A percentile compares a stretch with the other conserved stretches of the same genome.
phyloP scores from a whole-genome alignment of 129 eudicot species.

The Tagetes erecta region DNA sequence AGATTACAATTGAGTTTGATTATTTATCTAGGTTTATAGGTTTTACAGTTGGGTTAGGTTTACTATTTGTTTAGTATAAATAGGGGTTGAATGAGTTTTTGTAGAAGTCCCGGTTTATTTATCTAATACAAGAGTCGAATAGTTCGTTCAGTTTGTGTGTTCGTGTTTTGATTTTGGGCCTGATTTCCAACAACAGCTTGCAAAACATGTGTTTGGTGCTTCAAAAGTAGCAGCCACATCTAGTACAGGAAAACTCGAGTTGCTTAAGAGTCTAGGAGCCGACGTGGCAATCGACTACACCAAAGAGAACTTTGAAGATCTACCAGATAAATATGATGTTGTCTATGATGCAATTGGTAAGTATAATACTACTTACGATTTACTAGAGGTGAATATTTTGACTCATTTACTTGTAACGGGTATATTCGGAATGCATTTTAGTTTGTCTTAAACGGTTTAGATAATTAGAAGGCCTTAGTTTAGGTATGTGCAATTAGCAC shows the following conservation, averaged over 20 bases:
- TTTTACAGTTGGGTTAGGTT: too few relatives aligned
- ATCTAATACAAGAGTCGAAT: too few relatives aligned
- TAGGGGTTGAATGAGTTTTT: too few relatives aligned
- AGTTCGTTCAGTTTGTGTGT: not conserved
- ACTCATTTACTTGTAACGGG: not conserved
- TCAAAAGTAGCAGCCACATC: slow-evolving; percentile 88
- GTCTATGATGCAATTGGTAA: slow-evolving; percentile 91
- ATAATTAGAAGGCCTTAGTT: not conserved
- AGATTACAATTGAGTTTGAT: too few relatives aligned
- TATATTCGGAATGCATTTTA: not conserved
- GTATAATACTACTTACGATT: slow-evolving; percentile 14
- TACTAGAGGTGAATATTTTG: not conserved
- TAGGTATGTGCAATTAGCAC: too few relatives aligned
- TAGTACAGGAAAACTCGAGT: slow-evolving; percentile 72
- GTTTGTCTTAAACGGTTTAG: not conserved
- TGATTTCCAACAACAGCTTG: too few relatives aligned
- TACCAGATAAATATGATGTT: slow-evolving; percentile 78
- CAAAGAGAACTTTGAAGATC: slow-evolving; percentile 80
- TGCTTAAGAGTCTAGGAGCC: slow-evolving; percentile 81
- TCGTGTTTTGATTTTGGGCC: not conserved
- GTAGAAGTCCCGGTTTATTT: too few relatives aligned
- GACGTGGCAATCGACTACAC: slow-evolving; percentile 92
- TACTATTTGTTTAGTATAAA: too few relatives aligned
- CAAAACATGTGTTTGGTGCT: slow-evolving; percentile 84
- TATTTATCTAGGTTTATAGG: too few relatives aligned